Evolutionary conservation across 192 early-diverging fungal genomes (phyloP).

Genomic region (Backusella westeae): DNA sequence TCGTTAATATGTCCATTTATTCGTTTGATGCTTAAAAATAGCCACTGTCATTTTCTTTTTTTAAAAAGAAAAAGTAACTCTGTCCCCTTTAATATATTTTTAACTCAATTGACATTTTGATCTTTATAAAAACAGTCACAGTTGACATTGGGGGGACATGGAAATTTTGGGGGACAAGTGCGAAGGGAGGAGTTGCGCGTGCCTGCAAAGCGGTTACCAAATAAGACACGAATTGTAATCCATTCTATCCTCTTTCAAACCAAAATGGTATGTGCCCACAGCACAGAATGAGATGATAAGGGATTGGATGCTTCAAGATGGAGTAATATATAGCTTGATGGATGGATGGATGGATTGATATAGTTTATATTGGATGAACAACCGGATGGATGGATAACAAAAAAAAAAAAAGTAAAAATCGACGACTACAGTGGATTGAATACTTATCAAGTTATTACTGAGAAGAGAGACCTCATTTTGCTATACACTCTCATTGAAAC

Average conservation of each 20-base stretch:
- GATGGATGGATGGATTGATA: neutral
- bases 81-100: neutral
- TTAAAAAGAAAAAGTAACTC: neutral
- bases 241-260: constrained; percentile 14
- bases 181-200: neutral
- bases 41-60: neutral
- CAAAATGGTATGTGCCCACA: constrained; percentile 8
- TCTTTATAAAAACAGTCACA: neutral
- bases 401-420: constrained; percentile 7
- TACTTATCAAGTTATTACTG: neutral
- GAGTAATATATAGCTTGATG: neutral
- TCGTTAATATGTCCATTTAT: neutral
- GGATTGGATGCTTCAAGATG: neutral
- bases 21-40: neutral
- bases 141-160: neutral
- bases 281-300: neutral
- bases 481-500: neutral
- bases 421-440: neutral
- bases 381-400: neutral
- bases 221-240: neutral
- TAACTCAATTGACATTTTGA: too few relatives aligned
- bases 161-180: neutral
- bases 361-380: neutral
- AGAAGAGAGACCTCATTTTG: neutral
- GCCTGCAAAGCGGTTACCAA: neutral